phyloP scores from a whole-genome alignment of 768 basidiomycete species.

The Agaricus sinodeliciosus region DNA sequence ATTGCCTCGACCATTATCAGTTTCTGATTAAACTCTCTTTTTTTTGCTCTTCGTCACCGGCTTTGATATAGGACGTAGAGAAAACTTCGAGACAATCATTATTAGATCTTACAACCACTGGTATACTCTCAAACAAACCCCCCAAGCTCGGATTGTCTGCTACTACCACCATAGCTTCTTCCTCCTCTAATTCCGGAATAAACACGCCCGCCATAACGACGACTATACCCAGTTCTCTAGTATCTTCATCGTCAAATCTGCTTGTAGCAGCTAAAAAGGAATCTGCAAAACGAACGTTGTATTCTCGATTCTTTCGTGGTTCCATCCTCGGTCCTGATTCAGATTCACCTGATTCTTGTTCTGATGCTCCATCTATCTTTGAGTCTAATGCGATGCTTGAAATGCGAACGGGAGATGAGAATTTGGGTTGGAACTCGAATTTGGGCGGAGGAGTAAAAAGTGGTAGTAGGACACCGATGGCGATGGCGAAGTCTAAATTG shows the following conservation, averaged over 20 bases:
- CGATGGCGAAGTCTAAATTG: conserved; percentile 11
- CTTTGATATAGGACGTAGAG: background rate
- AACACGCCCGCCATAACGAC: conserved; percentile 27
- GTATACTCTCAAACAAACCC: conserved; percentile 68
- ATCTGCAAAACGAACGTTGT: conserved; percentile 68
- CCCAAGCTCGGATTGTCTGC: conserved; percentile 44
- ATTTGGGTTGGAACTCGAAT: background rate
- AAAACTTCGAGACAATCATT: conserved; percentile 14
- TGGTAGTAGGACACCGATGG: conserved; percentile 10
- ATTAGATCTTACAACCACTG: conserved; percentile 60
- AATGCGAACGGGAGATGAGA: conserved; percentile 14
- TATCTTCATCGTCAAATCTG: conserved; percentile 37
- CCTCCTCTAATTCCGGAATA: conserved; percentile 27
- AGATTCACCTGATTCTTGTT: background rate
- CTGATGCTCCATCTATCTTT: background rate
- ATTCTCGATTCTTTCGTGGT: conserved; percentile 78
- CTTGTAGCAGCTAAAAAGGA: conserved; percentile 68
- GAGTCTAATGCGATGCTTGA: conserved; percentile 2
- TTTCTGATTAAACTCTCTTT: too few relatives aligned
- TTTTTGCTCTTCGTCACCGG: too few relatives aligned
- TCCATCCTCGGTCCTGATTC: conserved; percentile 52
- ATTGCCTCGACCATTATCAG: background rate
- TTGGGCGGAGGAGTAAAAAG: background rate
- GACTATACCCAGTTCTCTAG: conserved; percentile 13
- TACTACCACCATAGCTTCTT: conserved; percentile 22